Percentiles rank a stretch among this genome's conserved stretches.
phyloP scores from a whole-genome alignment of 2,329 filamentous ascomycete genomes.

The Talaromyces atroroseus region DNA sequence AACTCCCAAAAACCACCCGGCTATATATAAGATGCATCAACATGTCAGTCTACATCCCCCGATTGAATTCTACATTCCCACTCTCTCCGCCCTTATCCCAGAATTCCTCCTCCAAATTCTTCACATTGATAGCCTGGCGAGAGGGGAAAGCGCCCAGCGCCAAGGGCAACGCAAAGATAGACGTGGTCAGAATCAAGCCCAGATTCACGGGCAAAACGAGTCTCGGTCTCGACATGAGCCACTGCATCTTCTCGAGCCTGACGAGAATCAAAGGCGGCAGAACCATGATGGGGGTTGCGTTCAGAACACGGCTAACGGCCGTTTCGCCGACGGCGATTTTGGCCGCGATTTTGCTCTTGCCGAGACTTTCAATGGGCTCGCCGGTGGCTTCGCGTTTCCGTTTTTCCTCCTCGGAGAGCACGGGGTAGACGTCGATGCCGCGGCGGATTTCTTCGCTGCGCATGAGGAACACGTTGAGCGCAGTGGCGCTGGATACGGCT shows the following conservation, averaged over 20 bases:
- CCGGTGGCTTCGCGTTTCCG: constrained; percentile 58
- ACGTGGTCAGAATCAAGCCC: constrained; percentile 77
- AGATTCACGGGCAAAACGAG: constrained; percentile 80
- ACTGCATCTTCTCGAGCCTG: constrained; percentile 73
- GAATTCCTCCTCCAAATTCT: constrained; percentile 78
- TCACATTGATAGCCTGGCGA: constrained; percentile 72
- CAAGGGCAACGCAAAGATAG: constrained; percentile 80
- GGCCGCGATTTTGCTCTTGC: constrained; percentile 82
- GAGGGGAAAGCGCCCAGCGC: constrained; percentile 91
- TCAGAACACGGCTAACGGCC: constrained; percentile 82
- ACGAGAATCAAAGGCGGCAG: constrained; percentile 83
- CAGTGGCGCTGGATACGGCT: constrained; percentile 84
- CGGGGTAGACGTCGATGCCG: constrained; percentile 88
- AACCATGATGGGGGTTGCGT: constrained; percentile 96
- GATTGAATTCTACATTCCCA: constrained; percentile 91
- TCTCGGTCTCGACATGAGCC: constrained; percentile 71
- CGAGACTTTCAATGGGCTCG: constrained; percentile 64
- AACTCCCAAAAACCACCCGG: neutral
- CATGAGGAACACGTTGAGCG: constrained; percentile 96
- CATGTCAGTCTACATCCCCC: constrained; percentile 62
- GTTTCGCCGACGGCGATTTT: constrained; percentile 89
- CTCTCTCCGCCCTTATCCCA: constrained; percentile 70
- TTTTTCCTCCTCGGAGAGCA: constrained; percentile 66
- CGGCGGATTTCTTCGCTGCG: constrained; percentile 88
- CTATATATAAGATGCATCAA: neutral